phyloP scores from a whole-genome alignment of 768 basidiomycete genomes.

The Aureoboletus auriporus region DNA sequence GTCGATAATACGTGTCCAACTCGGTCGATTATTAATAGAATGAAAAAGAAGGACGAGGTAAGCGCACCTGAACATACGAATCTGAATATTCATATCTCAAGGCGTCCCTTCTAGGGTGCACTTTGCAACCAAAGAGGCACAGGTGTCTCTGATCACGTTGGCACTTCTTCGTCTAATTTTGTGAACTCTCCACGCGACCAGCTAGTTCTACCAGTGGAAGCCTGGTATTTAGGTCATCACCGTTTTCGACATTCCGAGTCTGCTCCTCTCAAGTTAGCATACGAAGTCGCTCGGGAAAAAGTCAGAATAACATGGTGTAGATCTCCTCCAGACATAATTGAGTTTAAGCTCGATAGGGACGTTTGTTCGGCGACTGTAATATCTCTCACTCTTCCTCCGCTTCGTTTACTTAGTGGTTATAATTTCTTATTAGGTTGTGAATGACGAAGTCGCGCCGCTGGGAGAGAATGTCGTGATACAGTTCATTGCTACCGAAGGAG shows the following conservation, averaged over 20 bases:
- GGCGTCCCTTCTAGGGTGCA: slow-evolving; percentile 3
- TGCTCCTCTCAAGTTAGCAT: slow-evolving; percentile 12
- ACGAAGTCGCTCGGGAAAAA: slow-evolving; percentile 2
- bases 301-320: slow-evolving; percentile 10
- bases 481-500: slow-evolving; percentile 7
- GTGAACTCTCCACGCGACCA: slow-evolving; percentile 10
- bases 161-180: slow-evolving; percentile 28
- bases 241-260: slow-evolving; percentile 11
- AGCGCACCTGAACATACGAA: slow-evolving; percentile 2
- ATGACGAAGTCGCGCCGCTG: slow-evolving; percentile 7
- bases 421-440: slow-evolving; percentile 21
- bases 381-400: background rate
- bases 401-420: background rate
- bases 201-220: slow-evolving; percentile 19
- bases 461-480: slow-evolving; percentile 19
- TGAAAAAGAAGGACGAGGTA: slow-evolving; percentile 26
- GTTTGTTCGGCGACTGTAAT: slow-evolving; percentile 13
- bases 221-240: slow-evolving; percentile 26
- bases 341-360: slow-evolving; percentile 18
- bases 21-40: slow-evolving; percentile 4
- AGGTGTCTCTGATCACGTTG: slow-evolving; percentile 14
- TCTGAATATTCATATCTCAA: slow-evolving; percentile 3
- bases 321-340: slow-evolving; percentile 8
- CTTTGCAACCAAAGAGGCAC: background rate
- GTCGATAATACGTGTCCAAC: background rate